A percentile compares a stretch with the other conserved stretches of the same genome.
These are phyloP conservation scores for Lizonia empirigonia DNA, from an alignment of 2,329 filamentous ascomycete species.

Conservation along the genomic window DNA sequence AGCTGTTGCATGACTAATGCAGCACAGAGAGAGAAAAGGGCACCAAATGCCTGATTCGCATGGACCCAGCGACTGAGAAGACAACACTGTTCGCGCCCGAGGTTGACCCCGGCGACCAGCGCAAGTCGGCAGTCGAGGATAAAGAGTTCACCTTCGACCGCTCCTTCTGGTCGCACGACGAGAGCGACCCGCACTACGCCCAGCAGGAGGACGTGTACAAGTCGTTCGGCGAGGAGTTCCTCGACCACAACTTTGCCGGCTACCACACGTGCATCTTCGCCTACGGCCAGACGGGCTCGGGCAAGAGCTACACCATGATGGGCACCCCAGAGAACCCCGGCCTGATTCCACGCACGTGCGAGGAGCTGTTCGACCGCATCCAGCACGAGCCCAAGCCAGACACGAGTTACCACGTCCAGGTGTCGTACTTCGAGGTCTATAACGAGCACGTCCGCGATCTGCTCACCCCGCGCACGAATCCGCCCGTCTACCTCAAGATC, in stretches of 20 bases:
- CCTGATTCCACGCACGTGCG: conserved; percentile 91
- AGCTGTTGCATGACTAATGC: conserved; percentile 27
- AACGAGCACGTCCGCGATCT: conserved; percentile 98
- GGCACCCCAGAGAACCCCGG: conserved; percentile 83
- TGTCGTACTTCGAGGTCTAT: conserved; percentile 99
- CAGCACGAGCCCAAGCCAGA: conserved; percentile 83
- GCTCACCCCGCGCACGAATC: conserved; percentile 77
- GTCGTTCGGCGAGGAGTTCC: conserved; percentile 90
- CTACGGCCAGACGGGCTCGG: conserved; percentile 95
- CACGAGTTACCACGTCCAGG: conserved; percentile 94
- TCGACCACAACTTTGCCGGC: conserved; percentile 98
- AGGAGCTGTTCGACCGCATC: conserved; percentile 94
- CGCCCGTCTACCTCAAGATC: conserved; percentile 94
- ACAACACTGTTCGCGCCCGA: conserved; percentile 78
- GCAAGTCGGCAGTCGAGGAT: conserved; percentile 70
- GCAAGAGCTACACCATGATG: conserved; percentile 99
- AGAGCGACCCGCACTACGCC: conserved; percentile 81
- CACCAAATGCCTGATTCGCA: conserved; percentile 84
- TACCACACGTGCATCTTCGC: conserved; percentile 99
- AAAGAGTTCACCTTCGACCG: conserved; percentile 96
- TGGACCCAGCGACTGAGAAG: conserved; percentile 85
- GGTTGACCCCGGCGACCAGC: conserved; percentile 66
- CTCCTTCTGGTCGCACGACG: conserved; percentile 95
- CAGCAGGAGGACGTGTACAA: conserved; percentile 94
- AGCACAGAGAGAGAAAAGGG: conserved; percentile 75